Evolutionary conservation across 2,329 filamentous ascomycete species (phyloP), one percentile per base, ranked within the genome.

Genomic region (Didymosphaeria variabile): DNA sequence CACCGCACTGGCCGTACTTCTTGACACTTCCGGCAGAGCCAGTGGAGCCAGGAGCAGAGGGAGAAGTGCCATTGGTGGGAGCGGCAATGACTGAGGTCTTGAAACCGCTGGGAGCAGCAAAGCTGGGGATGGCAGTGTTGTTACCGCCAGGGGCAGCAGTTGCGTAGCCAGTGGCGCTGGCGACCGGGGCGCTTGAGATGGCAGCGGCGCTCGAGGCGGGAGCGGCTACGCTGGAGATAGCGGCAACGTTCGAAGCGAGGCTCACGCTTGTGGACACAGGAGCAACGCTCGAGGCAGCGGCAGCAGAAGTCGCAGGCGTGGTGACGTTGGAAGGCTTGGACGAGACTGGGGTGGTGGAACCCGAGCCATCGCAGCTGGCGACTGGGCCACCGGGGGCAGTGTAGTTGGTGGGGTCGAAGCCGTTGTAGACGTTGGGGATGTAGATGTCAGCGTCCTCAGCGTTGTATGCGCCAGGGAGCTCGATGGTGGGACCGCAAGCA

Each of bases 1-100:
- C 83, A 67, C 81, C 82, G 64, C 82, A 84, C 66, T 82, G 82
- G 38, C 65, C 65, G 61, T 65, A 74, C 29, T 67, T 65, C 59
- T 67, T 60, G 50, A 68, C 60, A 26, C 46, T 42, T 7, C 47
- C 38, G 34, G 65, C 32, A 19, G 46, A 12, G 38, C 26, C 52
- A 29, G 40, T 45, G n/a, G 38, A 45, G 21, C 36, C 55, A 47
- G 61, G 36, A 36, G 62, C 50, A 12, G 66, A 49, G 26, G 51
- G 31, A 19, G 44, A 19, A 29, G 53, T 38, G 31, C 5, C n/a
- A 10, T 47, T 53, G 21, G 58, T 55, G 12, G 64, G 64, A 26
- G 38, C 51, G n/a, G 58, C 17, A 3, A 64, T 49, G n/a, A 40
- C 21, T 9, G 54, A 34, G 38, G 52, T 51, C 47, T 32, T 19